phyloP scores from a whole-genome alignment of 176 grass and related monocot species.

The maize (Zea mays) region Zm-B73-REFERENCE-NAM-5.0 NC_050097.1:202664001-202664500 shows the following conservation, averaged over 20 bases:
- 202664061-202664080: not conserved
- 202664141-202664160: slow-evolving; percentile 13
- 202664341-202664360: too few relatives aligned
- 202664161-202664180: not conserved
- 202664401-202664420: not conserved
- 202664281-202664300: not conserved
- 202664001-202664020: too few relatives aligned
- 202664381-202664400: slow-evolving; percentile 21
- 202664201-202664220: not conserved
- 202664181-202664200: slow-evolving; percentile 36
- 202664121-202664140: not conserved
- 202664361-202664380: too few relatives aligned
- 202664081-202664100: not conserved
- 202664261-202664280: too few relatives aligned
- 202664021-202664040: too few relatives aligned
- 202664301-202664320: not conserved
- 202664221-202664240: not conserved
- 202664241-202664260: slow-evolving; percentile 28
- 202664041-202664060: not conserved
- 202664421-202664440: not conserved
- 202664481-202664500: not conserved
- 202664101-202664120: not conserved
- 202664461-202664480: not conserved
- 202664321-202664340: not conserved
- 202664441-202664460: not conserved